Base-by-base conservation (phyloP, 1,284 basidiomycete genomes). In the Ustilago sp. region DNA sequence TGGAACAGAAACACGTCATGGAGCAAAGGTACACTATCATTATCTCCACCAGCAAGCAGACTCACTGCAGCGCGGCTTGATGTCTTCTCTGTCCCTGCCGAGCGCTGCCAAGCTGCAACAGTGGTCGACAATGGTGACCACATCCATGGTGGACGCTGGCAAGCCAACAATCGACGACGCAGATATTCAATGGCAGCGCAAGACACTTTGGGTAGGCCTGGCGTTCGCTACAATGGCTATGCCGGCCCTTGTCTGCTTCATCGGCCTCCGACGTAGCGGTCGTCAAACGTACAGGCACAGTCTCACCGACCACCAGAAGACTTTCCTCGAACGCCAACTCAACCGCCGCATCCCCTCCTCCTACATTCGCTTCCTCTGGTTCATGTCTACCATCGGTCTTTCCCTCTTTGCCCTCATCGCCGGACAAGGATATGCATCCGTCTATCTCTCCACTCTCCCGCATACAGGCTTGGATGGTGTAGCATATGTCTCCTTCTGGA, bases 301-400 rank as follows among this genome's bases (percentile, higher is more conserved):
- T 23, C 51, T 88, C 51, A 87, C 87, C 2, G 84, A 86, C 23
- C 80, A 83, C n/a, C 87, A 88, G 52, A 80, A 83, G 56, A 82
- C 87, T 13, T 89, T 89, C 71, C 85, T 89, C 39, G 87, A 88
- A 35, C 85, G 87, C 3, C 86, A 88, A 60, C 81, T 88, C 36
- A 81, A 85, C 0, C 75, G 85, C 12, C 84, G 88, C 17, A 89
- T 90, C 53, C 89, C 89, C 0, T 86, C 88, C 11, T 88, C 87
- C 0, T 90, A 89, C 85, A 83, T 87, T 15, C 86, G 89, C 8
- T 90, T 89, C 79, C 81, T 89, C 13, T 90, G 89, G 89, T 90
- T 90, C 83, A 88, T 89, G 85, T 84, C 86, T 2, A 88, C 87
- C 34, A 83, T 90, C n/a, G 87, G 86, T 2, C 87, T 89, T 4